Conservation (phyloP, 1,139 yeast genomes). For the Hyphopichia wangnamkhiaoensis region DNA sequence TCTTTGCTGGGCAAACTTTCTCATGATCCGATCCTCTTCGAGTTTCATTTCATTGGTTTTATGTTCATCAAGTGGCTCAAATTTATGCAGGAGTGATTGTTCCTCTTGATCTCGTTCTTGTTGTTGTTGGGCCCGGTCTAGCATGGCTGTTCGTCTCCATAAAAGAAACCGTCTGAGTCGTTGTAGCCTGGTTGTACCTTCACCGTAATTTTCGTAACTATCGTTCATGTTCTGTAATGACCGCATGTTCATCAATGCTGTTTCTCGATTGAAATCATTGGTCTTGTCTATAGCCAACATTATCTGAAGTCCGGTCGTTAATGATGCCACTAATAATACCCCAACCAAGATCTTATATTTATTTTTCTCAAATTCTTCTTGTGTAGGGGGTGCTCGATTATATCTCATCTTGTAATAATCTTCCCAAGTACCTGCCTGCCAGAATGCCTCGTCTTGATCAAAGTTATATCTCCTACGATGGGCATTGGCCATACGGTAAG, state of each 20-base stretch:
- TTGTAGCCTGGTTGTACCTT: constrained; percentile 27
- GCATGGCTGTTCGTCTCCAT: constrained; percentile 49
- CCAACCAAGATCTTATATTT: constrained; percentile 47
- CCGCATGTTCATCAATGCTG: constrained; percentile 40
- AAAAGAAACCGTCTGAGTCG: constrained; percentile 61
- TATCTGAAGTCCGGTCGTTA: constrained; percentile 46
- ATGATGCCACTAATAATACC: constrained; percentile 39
- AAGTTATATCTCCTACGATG: constrained; percentile 35
- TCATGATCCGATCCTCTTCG: constrained; percentile 32
- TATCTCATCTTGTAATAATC: constrained; percentile 53
- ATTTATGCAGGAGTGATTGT: not conserved
- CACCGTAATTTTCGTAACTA: constrained; percentile 56
- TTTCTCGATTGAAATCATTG: constrained; percentile 30
- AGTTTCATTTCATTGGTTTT: constrained; percentile 17
- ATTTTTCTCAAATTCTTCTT: constrained; percentile 45
- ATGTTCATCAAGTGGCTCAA: constrained; percentile 9
- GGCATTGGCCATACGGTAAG: constrained; percentile 41
- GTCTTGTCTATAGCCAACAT: constrained; percentile 43
- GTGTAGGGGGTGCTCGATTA: constrained; percentile 40
- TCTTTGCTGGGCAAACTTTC: constrained; percentile 33
- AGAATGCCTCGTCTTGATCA: constrained; percentile 47
- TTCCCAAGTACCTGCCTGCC: constrained; percentile 77
- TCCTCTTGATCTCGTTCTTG: constrained; percentile 1
- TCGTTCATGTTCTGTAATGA: constrained; percentile 48
- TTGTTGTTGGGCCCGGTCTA: constrained; percentile 17